Evolutionary conservation across 495 filamentous ascomycete genomes (phyloP).

Genomic region (Glarea lozoyensis): DNA sequence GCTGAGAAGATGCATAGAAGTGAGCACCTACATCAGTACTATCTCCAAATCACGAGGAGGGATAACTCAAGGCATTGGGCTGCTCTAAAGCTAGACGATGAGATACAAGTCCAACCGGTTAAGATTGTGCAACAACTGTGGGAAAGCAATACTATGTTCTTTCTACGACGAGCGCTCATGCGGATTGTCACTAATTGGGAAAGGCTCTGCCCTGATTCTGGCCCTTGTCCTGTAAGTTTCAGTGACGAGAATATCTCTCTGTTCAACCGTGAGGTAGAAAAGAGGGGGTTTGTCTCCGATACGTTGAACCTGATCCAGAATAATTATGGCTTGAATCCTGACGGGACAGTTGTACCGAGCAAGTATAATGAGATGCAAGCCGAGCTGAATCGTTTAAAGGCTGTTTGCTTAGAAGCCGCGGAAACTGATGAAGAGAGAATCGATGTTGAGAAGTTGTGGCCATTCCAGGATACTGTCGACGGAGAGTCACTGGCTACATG

Average conservation of each 20-base stretch:
- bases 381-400: conserved; percentile 15
- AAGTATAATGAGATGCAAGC: conserved; percentile 6
- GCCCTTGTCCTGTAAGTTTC: conserved; percentile 27
- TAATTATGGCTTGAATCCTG: conserved; percentile 7
- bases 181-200: conserved; percentile 20
- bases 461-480: conserved; percentile 24
- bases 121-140: conserved; percentile 15
- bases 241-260: conserved; percentile 21
- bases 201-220: conserved; percentile 14
- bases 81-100: conserved; percentile 19
- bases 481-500: too few relatives aligned
- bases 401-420: conserved; percentile 21
- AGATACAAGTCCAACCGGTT: conserved; percentile 6
- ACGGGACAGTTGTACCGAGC: conserved; percentile 5
- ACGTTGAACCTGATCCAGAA: conserved; percentile 7
- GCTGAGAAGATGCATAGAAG: conserved; percentile 23
- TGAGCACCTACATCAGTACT: conserved; percentile 25
- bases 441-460: conserved; percentile 25
- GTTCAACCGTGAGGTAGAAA: conserved; percentile 22
- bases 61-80: conserved; percentile 24
- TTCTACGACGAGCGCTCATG: conserved; percentile 27
- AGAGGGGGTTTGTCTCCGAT: neutral
- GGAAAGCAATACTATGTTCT: conserved; percentile 23
- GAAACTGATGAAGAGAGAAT: conserved; percentile 21
- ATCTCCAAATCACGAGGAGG: conserved; percentile 22